Evolutionary conservation across 176 grass and related monocot species (phyloP), one percentile per base, ranked within the genome.

Genomic region (Pontederia crassipes): DNA sequence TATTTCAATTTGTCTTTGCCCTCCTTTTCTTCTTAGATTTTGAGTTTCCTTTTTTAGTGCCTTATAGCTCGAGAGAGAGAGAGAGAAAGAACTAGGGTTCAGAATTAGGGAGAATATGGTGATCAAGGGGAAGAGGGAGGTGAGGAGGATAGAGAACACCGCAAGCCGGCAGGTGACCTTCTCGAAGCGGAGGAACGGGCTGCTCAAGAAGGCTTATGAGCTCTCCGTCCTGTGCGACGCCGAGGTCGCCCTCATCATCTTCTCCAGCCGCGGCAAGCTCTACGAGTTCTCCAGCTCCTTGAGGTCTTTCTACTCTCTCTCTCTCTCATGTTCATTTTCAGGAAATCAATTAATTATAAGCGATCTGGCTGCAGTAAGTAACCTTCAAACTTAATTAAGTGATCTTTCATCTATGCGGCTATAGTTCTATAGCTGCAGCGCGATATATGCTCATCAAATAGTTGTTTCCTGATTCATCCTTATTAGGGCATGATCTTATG

Each of bases 181-280:
- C 78, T 90, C 91, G 55, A 95, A 95, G 78, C 86, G 91, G 65
- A 71, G 86, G 50, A 86, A 74, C 52, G 91, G 91, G 5, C 68
- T 95, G 49, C 78, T 95, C 24, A 95, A 95, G 83, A 95, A 95
- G 83, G 91, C 91, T 46, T 85, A 77, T 68, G 91, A 95, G 78
- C 83, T 95, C 72, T 79, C 86, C 72, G 66, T 90, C 35, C 83
- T 95, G 56, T 95, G 91, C 87, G 86, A 82, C 49, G 83, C 86
- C 77, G 91, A 95, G 80, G 83, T 95, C 53, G 80, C 83, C 4
- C 78, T 90, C 72, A 18, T 95, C 65, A 57, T 95, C 78, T 90
- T 87, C 86, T 90, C 91, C 72, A 62, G 78, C 1, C 78, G 79
- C 46, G 89, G 89, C 57, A 93, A 81, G 72, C 71, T 88, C 80